A percentile compares a stretch with the other conserved stretches of the same genome.
Conservation (phyloP, 768 basidiomycete genomes). For the Leccinum uliginosum region DNA sequence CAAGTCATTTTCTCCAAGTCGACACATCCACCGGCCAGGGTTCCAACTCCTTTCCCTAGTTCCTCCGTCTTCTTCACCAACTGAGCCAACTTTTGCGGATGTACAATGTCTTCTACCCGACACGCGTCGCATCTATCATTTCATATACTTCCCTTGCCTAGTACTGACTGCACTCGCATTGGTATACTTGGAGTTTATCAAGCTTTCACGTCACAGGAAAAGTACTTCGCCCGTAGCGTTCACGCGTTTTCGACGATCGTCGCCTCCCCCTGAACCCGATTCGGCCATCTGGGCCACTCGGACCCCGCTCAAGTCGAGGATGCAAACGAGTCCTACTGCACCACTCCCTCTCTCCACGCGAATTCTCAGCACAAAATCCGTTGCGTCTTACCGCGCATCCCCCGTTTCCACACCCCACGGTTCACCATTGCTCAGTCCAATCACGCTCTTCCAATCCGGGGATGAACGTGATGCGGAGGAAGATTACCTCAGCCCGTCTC, state of each 20-base stretch:
- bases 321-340: slow-evolving; percentile 37
- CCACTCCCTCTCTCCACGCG: slow-evolving; percentile 38
- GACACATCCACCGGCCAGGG: slow-evolving; percentile 70
- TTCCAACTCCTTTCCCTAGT: slow-evolving; percentile 82
- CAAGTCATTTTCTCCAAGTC: slow-evolving; percentile 79
- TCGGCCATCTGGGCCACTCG: slow-evolving; percentile 38
- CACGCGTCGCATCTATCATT: slow-evolving; percentile 53
- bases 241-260: slow-evolving; percentile 22
- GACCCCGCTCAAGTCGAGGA: slow-evolving; percentile 38
- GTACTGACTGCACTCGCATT: slow-evolving; percentile 49
- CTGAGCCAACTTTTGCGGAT: slow-evolving; percentile 51
- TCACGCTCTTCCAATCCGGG: slow-evolving; percentile 35
- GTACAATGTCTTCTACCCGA: slow-evolving; percentile 78
- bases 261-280: slow-evolving; percentile 28
- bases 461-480: slow-evolving; percentile 45
- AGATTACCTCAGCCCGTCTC: slow-evolving; percentile 43
- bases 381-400: slow-evolving; percentile 39
- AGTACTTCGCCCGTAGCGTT: slow-evolving; percentile 33
- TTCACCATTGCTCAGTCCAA: slow-evolving; percentile 37
- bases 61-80: slow-evolving; percentile 27
- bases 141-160: slow-evolving; percentile 62
- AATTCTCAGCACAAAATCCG: slow-evolving; percentile 32
- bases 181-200: slow-evolving; percentile 39
- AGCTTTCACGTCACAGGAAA: slow-evolving; percentile 14
- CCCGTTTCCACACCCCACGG: slow-evolving; percentile 34